phyloP scores from a whole-genome alignment of 2,329 filamentous ascomycete species.

The Ambrosiella xylebori region DNA sequence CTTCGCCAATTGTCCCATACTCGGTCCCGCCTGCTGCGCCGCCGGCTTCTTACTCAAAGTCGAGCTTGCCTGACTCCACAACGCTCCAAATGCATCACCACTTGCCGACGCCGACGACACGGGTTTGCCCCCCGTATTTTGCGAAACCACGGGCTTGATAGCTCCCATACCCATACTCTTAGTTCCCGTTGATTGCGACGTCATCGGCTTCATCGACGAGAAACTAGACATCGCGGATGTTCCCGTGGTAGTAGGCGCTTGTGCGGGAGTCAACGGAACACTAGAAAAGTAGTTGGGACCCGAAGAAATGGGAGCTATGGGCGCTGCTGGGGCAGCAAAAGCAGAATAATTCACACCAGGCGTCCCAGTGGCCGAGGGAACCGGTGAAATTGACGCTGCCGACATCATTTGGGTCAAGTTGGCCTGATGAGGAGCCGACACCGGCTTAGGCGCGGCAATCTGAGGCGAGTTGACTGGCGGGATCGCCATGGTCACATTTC shows the following conservation, averaged over 20 bases:
- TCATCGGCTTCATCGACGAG: neutral
- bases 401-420: slow-evolving; percentile 65
- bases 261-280: slow-evolving; percentile 26
- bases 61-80: slow-evolving; percentile 62
- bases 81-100: slow-evolving; percentile 74
- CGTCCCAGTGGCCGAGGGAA: slow-evolving; percentile 37
- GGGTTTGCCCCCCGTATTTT: slow-evolving; percentile 26
- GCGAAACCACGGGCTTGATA: slow-evolving; percentile 18
- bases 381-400: slow-evolving; percentile 66
- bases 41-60: slow-evolving; percentile 58
- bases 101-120: slow-evolving; percentile 38
- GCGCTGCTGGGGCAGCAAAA: slow-evolving; percentile 31
- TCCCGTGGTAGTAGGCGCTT: neutral
- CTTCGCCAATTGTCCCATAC: slow-evolving; percentile 89
- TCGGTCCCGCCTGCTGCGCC: slow-evolving; percentile 48
- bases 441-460: slow-evolving; percentile 54
- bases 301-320: slow-evolving; percentile 46
- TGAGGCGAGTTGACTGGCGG: slow-evolving; percentile 36
- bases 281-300: slow-evolving; percentile 94
- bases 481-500: slow-evolving; percentile 28
- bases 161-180: slow-evolving; percentile 2
- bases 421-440: slow-evolving; percentile 65
- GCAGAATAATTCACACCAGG: slow-evolving; percentile 47
- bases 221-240: no score
- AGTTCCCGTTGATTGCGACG: slow-evolving; percentile 14